A percentile compares a stretch with the other conserved stretches of the same genome.
These are phyloP conservation scores for Arthroderma sp. DNA, from an alignment of 2,329 filamentous ascomycete species.

Conservation along the genomic window DNA sequence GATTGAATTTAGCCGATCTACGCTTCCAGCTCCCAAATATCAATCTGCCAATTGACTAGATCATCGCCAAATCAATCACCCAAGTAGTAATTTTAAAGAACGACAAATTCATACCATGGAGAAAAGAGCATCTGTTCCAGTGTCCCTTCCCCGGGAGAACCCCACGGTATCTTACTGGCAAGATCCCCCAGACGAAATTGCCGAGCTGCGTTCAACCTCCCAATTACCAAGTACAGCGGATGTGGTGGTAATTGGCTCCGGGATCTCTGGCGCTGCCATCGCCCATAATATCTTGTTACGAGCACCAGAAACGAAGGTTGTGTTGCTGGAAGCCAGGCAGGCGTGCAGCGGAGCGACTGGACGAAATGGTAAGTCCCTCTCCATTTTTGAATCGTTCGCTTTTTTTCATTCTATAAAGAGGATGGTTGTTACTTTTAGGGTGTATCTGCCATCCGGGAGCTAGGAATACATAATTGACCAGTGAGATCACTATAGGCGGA, in stretches of 20 bases:
- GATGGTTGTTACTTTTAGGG: background rate
- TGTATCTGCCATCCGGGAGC: background rate
- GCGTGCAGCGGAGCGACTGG: conserved; percentile 12
- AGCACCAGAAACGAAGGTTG: conserved; percentile 15
- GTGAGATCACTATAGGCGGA: conserved; percentile 18
- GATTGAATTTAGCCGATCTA: too few relatives aligned
- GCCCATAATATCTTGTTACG: conserved; percentile 18
- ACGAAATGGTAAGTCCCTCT: conserved; percentile 8
- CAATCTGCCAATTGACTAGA: background rate
- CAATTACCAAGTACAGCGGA: conserved; percentile 18
- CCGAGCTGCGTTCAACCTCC: conserved; percentile 13
- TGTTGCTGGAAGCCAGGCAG: conserved; percentile 29
- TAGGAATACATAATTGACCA: background rate
- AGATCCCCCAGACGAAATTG: conserved; percentile 21
- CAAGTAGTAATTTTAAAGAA: background rate
- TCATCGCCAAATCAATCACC: background rate
- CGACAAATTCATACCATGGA: conserved; percentile 6
- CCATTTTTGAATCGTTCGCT: background rate
- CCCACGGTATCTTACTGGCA: conserved; percentile 21
- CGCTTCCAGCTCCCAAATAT: too few relatives aligned
- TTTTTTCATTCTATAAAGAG: background rate
- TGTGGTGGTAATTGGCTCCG: conserved; percentile 27
- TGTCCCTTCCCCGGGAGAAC: conserved; percentile 14
- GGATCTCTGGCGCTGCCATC: conserved; percentile 25
- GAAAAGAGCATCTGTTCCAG: conserved; percentile 9